Conservation (phyloP, 441 rosid genomes). For the Corymbia calophylla region DNA sequence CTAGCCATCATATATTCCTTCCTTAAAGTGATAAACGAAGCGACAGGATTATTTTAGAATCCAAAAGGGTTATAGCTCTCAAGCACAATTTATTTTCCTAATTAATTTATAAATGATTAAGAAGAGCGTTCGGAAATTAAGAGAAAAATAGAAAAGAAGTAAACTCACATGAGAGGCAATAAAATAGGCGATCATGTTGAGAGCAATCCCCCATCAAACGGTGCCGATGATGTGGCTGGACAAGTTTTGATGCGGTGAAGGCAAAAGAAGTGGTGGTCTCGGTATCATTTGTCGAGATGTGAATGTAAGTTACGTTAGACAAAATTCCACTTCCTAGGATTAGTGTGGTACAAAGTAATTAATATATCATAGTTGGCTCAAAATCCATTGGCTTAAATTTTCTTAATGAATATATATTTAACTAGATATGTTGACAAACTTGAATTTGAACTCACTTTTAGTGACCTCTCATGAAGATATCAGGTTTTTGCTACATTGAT, state of each 20-base stretch:
- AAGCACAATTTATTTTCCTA: background rate
- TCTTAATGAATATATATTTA: background rate
- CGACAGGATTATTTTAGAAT: background rate
- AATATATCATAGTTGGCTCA: background rate
- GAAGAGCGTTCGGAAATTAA: background rate
- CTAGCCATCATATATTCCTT: background rate
- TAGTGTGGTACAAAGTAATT: background rate
- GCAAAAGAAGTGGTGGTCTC: slow-evolving; percentile 72
- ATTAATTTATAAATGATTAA: background rate
- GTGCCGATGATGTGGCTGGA: slow-evolving; percentile 81
- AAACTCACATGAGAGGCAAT: slow-evolving; percentile 82
- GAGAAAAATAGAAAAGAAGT: background rate
- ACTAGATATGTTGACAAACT: background rate
- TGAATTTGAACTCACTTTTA: background rate
- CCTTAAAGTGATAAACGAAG: background rate
- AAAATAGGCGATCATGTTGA: slow-evolving; percentile 77
- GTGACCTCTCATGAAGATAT: fast-evolving
- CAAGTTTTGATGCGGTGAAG: slow-evolving; percentile 68
- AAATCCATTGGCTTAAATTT: background rate
- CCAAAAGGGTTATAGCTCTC: slow-evolving; percentile 9
- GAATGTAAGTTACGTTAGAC: background rate
- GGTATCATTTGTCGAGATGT: background rate
- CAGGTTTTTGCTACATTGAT: background rate
- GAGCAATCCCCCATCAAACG: slow-evolving; percentile 88
- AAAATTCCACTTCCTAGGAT: background rate